These are phyloP conservation scores for Blakeslea trispora DNA, from an alignment of 371 early-diverging fungal species.

Conservation along the genomic window DNA sequence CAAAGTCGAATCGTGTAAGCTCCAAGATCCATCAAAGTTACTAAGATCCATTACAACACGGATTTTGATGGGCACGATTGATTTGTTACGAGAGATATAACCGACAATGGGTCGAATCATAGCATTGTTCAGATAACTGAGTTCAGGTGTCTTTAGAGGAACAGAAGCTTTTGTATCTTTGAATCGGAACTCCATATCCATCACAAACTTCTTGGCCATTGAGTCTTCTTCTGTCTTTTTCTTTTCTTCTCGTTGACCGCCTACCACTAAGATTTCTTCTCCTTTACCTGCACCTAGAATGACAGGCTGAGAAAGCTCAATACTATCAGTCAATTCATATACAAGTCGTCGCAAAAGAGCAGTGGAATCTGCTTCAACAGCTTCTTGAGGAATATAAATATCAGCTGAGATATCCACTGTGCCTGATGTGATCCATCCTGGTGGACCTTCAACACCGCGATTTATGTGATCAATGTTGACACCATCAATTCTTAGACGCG, in stretches of 20 bases:
- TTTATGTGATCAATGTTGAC: slow-evolving; percentile 92
- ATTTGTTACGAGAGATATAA: slow-evolving; percentile 91
- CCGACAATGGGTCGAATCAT: slow-evolving; percentile 93
- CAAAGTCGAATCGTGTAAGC: slow-evolving; percentile 81
- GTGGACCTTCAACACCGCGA: slow-evolving; percentile 84
- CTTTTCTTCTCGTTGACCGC: slow-evolving; percentile 25
- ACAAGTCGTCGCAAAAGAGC: slow-evolving; percentile 70
- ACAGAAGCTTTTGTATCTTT: slow-evolving; percentile 90
- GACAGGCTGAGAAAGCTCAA: slow-evolving; percentile 64
- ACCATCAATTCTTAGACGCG: slow-evolving; percentile 88
- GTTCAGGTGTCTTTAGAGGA: slow-evolving; percentile 72
- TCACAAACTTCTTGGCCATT: slow-evolving; percentile 37
- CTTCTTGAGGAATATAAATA: slow-evolving; percentile 70
- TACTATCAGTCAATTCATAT: slow-evolving; percentile 76
- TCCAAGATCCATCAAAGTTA: slow-evolving; percentile 95
- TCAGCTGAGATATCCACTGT: slow-evolving; percentile 82
- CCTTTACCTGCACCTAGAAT: slow-evolving; percentile 56
- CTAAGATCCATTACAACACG: slow-evolving; percentile 77
- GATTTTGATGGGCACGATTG: slow-evolving; percentile 80
- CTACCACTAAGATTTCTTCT: slow-evolving; percentile 46
- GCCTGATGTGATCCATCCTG: slow-evolving; percentile 93
- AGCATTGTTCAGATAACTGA: slow-evolving; percentile 81
- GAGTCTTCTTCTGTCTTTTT: slow-evolving; percentile 15
- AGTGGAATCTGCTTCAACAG: slow-evolving; percentile 54
- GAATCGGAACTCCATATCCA: slow-evolving; percentile 81